These are phyloP conservation scores for Samsoniella hepiali DNA, from an alignment of 2,329 filamentous ascomycete genomes.

Conservation along the genomic window DNA sequence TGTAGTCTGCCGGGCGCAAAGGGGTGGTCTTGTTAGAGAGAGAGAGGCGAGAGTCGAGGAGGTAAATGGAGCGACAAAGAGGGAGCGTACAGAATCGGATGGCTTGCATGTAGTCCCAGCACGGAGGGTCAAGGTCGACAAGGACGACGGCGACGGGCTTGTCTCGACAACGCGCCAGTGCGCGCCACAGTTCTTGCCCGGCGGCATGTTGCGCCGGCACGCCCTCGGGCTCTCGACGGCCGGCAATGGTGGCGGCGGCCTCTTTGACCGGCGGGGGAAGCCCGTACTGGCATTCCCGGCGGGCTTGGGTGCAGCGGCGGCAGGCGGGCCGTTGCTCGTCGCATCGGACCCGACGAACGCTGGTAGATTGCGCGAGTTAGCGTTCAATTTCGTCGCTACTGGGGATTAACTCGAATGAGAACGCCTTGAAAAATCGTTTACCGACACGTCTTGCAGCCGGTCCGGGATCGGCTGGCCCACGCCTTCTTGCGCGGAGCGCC, in stretches of 20 bases:
- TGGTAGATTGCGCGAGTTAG: background rate
- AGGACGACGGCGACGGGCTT: background rate
- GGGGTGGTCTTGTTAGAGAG: background rate
- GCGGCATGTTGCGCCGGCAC: background rate
- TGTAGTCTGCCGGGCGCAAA: background rate
- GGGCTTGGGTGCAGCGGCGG: background rate
- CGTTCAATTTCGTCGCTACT: background rate
- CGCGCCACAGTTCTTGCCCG: background rate
- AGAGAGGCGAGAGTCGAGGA: background rate
- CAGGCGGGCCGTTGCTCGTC: background rate
- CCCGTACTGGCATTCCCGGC: background rate
- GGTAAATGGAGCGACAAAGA: no score
- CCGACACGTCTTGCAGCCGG: background rate
- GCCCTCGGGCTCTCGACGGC: background rate
- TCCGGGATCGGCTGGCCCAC: background rate
- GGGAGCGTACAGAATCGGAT: background rate
- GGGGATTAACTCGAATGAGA: no score
- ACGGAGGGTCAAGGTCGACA: background rate
- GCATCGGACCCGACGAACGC: background rate
- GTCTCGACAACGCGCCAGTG: background rate
- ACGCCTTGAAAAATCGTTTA: background rate
- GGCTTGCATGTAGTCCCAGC: constrained; percentile 4
- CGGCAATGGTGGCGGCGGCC: background rate
- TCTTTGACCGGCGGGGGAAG: background rate
- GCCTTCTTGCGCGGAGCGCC: background rate